These are phyloP conservation scores for Diaporthe ampelina DNA, from an alignment of 2,329 filamentous ascomycete species.

Conservation along the genomic window DNA sequence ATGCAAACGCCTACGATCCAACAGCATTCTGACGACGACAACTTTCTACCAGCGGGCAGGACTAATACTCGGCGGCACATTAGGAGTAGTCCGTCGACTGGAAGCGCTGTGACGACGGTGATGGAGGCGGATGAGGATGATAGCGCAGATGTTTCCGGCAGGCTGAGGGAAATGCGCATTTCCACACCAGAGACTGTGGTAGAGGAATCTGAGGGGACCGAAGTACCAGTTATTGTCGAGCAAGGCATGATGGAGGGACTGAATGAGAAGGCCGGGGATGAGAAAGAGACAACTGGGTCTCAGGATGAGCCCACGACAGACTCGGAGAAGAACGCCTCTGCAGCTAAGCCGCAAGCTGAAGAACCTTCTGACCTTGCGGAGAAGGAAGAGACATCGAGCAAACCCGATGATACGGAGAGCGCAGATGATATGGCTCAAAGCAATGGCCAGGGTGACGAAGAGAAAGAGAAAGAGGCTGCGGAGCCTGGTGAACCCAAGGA, in stretches of 20 bases:
- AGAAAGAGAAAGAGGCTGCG: slow-evolving; percentile 24
- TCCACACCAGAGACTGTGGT: slow-evolving; percentile 68
- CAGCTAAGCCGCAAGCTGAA: not conserved
- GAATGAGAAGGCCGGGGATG: slow-evolving; percentile 43
- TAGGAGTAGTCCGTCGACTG: slow-evolving; percentile 83
- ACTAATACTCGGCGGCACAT: slow-evolving; percentile 87
- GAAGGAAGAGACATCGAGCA: slow-evolving; percentile 44
- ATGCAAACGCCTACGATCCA: slow-evolving; percentile 45
- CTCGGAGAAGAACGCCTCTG: not conserved
- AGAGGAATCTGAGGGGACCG: slow-evolving; percentile 54
- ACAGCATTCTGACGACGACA: slow-evolving; percentile 57
- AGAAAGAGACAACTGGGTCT: slow-evolving; percentile 32
- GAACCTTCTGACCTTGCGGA: not conserved
- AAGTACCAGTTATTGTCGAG: slow-evolving; percentile 58
- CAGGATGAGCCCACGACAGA: slow-evolving; percentile 12
- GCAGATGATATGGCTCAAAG: slow-evolving; percentile 9
- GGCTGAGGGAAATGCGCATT: slow-evolving; percentile 62
- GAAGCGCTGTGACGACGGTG: slow-evolving; percentile 84
- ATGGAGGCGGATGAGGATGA: slow-evolving; percentile 87
- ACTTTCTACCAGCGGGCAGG: slow-evolving; percentile 67
- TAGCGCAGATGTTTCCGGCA: slow-evolving; percentile 59
- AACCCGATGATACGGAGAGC: slow-evolving; percentile 14
- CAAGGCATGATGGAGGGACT: slow-evolving; percentile 47
- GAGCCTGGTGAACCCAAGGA: slow-evolving; percentile 16
- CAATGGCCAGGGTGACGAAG: slow-evolving; percentile 6